Evolutionary conservation across 345 rosid genomes (phyloP).

Genomic region (Pelargonium nanum): DNA sequence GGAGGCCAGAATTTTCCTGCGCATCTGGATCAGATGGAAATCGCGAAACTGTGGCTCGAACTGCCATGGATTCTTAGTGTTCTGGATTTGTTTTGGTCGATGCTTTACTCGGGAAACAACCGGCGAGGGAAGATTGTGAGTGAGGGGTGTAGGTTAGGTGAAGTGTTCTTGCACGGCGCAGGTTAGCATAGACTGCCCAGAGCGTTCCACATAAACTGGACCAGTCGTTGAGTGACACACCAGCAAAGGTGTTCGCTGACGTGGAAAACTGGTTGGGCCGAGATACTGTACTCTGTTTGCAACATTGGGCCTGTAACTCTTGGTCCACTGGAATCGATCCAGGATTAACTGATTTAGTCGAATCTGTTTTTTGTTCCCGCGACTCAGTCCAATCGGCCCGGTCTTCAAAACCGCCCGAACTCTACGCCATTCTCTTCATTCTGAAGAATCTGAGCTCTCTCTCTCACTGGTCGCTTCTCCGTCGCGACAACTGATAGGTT

Average conservation of each 20-base stretch:
- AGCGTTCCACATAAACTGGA: not conserved
- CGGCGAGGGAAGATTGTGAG: not conserved
- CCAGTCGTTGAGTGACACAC: conserved; percentile 18
- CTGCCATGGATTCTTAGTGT: conserved; percentile 41
- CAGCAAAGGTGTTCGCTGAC: not conserved
- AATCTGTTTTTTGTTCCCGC: not conserved
- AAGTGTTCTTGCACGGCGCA: not conserved
- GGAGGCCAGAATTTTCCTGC: conserved; percentile 70
- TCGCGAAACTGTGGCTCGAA: conserved; percentile 68
- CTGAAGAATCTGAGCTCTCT: not conserved
- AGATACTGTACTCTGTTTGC: too few species aligned
- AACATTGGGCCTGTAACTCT: not conserved
- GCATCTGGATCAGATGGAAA: conserved; percentile 75
- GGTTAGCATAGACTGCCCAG: not conserved
- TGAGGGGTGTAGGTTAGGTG: not conserved
- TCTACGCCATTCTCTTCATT: not conserved
- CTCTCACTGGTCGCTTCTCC: not conserved
- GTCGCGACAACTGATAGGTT: not conserved
- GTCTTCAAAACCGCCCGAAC: not conserved
- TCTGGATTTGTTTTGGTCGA: conserved; percentile 4
- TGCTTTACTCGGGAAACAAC: conserved; percentile 15
- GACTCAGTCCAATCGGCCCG: not conserved
- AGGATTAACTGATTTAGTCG: too few species aligned
- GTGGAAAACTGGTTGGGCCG: not conserved
- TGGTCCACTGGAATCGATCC: not conserved